Percentiles rank a stretch among this genome's conserved stretches.
These are phyloP conservation scores for Pythium scleroteichum DNA, from an alignment of 352 stramenopile genomes.

Conservation along the genomic window DNA sequence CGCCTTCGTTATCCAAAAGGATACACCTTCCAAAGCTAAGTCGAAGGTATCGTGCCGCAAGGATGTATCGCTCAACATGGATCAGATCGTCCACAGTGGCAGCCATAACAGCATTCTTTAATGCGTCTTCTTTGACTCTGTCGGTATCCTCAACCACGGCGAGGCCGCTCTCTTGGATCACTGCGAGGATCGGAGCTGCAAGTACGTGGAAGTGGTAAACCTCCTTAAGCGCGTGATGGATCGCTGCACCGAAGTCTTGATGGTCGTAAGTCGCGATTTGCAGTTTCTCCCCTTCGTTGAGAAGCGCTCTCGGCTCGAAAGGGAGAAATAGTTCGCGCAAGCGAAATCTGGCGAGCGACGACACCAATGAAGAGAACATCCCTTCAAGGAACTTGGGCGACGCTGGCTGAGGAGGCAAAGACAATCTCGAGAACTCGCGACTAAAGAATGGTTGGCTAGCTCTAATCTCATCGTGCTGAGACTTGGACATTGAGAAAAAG, in stretches of 20 bases:
- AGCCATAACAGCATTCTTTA: constrained; percentile 15
- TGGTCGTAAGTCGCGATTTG: constrained; percentile 57
- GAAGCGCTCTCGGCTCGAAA: constrained; percentile 37
- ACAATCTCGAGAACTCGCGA: constrained; percentile 46
- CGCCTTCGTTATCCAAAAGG: constrained; percentile 15
- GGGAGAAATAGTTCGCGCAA: constrained; percentile 67
- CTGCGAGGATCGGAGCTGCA: constrained; percentile 36
- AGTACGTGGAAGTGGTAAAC: constrained; percentile 44
- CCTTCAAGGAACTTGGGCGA: constrained; percentile 40
- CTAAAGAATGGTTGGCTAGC: constrained; percentile 40
- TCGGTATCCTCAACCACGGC: constrained; percentile 30
- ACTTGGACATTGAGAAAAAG: constrained; percentile 16
- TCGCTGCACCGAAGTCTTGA: constrained; percentile 76
- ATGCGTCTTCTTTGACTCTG: constrained; percentile 2
- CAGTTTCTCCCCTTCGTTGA: constrained; percentile 26
- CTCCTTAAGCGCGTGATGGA: constrained; percentile 67
- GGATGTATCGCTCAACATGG: constrained; percentile 55
- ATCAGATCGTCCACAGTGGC: constrained; percentile 43
- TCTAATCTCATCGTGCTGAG: constrained; percentile 16
- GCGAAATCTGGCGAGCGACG: constrained; percentile 59
- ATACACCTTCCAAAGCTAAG: constrained; percentile 44
- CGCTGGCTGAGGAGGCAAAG: background rate
- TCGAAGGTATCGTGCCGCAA: constrained; percentile 52
- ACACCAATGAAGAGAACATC: constrained; percentile 54
- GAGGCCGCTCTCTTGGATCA: too few species aligned